Percentiles rank a stretch among this genome's conserved stretches.
Conservation (phyloP, 257 asterid genomes). For the Lantana camara region DNA sequence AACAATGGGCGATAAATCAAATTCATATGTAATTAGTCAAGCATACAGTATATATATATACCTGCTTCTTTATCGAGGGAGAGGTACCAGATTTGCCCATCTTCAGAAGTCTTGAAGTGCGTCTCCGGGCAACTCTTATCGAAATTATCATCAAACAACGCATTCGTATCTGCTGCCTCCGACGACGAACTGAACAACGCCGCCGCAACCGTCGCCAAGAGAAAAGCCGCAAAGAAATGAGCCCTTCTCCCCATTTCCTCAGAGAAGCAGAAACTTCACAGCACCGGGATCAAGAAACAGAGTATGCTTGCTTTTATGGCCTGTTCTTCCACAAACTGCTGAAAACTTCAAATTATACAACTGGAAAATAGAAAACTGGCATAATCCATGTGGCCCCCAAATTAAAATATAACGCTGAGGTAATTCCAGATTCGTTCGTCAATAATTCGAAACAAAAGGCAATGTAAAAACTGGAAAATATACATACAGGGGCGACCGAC, state of each 20-base stretch:
- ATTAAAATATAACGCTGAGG: neutral
- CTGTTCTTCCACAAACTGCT: slow-evolving; percentile 3
- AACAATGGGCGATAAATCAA: no score
- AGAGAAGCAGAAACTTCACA: neutral
- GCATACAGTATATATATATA: neutral
- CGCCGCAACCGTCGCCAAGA: slow-evolving; percentile 35
- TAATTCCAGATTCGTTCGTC: neutral
- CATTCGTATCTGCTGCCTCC: slow-evolving; percentile 37
- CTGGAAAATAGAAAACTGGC: slow-evolving; percentile 2
- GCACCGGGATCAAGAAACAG: neutral
- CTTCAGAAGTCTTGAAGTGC: slow-evolving; percentile 82
- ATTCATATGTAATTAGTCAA: no score
- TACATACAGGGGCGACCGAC: slow-evolving; percentile 26
- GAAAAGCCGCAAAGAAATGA: slow-evolving; percentile 31
- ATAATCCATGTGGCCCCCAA: slow-evolving; percentile 15
- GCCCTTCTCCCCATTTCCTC: slow-evolving; percentile 49
- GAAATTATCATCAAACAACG: slow-evolving; percentile 64
- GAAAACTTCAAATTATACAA: slow-evolving; percentile 15
- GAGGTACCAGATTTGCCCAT: slow-evolving; percentile 91
- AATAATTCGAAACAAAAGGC: slow-evolving; percentile 17
- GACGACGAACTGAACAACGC: slow-evolving; percentile 28
- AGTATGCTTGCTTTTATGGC: slow-evolving; percentile 13
- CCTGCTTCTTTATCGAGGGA: slow-evolving; percentile 77
- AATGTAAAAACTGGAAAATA: neutral
- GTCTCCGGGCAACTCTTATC: slow-evolving; percentile 75